These are phyloP conservation scores for Nakaseomyces sp. DNA, from an alignment of 1,139 yeast genomes.

Conservation along the genomic window DNA sequence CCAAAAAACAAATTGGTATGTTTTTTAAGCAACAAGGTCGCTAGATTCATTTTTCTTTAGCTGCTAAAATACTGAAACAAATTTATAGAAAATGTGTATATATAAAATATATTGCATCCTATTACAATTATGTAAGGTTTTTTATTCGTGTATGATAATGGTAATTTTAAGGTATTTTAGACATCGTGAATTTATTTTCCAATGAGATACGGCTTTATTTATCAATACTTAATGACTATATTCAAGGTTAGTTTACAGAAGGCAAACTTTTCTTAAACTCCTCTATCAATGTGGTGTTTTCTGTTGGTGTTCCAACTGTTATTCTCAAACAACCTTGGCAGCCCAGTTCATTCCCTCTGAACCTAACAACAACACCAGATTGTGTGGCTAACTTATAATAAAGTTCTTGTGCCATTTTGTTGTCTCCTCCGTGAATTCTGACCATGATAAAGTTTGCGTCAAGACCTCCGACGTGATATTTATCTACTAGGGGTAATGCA, in stretches of 20 bases:
- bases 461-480: constrained; percentile 72
- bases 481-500: constrained; percentile 48
- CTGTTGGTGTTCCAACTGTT: constrained; percentile 75
- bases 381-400: constrained; percentile 64
- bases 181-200: background rate
- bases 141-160: background rate
- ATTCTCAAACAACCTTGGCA: constrained; percentile 82
- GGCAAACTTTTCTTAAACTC: constrained; percentile 36
- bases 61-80: background rate
- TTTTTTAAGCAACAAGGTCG: constrained; percentile 15
- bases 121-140: no score
- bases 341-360: constrained; percentile 81
- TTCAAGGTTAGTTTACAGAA: background rate
- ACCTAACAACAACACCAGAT: constrained; percentile 76
- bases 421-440: constrained; percentile 52
- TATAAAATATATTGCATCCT: background rate
- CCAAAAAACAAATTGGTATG: constrained; percentile 23
- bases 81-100: background rate
- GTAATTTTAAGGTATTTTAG: background rate
- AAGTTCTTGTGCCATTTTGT: constrained; percentile 56
- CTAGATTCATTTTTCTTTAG: background rate
- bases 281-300: constrained; percentile 50
- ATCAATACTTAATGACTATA: no score
- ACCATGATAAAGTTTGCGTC: constrained; percentile 80
- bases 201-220: no score